Conservation (phyloP, 805 yeast species). For the Starmerella davenportii region DNA sequence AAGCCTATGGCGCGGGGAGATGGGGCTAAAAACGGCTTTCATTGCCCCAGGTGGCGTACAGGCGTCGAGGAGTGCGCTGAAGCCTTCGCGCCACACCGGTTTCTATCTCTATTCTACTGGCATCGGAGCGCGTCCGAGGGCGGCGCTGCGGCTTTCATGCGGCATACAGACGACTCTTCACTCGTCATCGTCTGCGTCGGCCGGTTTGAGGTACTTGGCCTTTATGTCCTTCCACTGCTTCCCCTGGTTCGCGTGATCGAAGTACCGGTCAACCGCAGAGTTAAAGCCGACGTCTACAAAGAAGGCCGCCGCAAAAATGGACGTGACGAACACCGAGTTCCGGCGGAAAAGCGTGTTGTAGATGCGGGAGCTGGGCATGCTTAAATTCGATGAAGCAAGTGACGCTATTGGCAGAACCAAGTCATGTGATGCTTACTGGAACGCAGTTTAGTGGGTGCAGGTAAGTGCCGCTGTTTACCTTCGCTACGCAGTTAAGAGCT, state of each 20-base stretch:
- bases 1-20: too few relatives aligned
- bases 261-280: slow-evolving; percentile 22
- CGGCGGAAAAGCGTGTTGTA: slow-evolving; percentile 67
- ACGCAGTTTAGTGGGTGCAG: background rate
- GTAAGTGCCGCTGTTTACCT: background rate
- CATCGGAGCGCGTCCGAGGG: too few relatives aligned
- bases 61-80: too few relatives aligned
- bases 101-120: too few relatives aligned
- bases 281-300: slow-evolving; percentile 36
- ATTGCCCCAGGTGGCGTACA: too few relatives aligned
- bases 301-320: slow-evolving; percentile 70
- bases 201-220: slow-evolving; percentile 16
- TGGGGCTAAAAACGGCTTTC: too few relatives aligned
- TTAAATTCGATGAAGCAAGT: slow-evolving; percentile 3
- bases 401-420: background rate
- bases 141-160: too few relatives aligned
- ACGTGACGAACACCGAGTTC: slow-evolving; percentile 73
- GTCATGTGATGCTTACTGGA: background rate
- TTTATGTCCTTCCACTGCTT: slow-evolving; percentile 22
- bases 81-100: too few relatives aligned
- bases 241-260: slow-evolving; percentile 25
- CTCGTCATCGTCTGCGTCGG: slow-evolving; percentile 17
- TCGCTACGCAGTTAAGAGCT: too few relatives aligned
- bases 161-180: too few relatives aligned
- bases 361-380: slow-evolving; percentile 27